Conservation (phyloP, 495 filamentous ascomycete genomes). For the Aspergillus bertholletiae region DNA sequence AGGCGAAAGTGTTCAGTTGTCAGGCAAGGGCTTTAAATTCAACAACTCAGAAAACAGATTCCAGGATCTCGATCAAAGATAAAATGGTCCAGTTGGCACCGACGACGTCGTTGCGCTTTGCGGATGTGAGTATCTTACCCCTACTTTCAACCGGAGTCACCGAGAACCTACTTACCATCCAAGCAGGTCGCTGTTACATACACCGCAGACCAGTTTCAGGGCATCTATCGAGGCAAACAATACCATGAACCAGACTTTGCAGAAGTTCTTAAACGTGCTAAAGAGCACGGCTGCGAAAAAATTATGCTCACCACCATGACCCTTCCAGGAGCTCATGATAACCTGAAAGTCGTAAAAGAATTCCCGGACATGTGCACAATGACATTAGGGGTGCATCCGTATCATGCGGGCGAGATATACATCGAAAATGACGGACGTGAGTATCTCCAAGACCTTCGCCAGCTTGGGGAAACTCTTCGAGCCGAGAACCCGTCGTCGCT, state of each 20-base stretch:
- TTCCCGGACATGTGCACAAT: constrained; percentile 25
- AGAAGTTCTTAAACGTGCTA: constrained; percentile 21
- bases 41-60: background rate
- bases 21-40: background rate
- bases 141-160: background rate
- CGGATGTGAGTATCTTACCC: background rate
- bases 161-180: background rate
- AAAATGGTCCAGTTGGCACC: background rate
- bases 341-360: constrained; percentile 13
- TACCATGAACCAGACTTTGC: constrained; percentile 27
- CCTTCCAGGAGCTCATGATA: constrained; percentile 17
- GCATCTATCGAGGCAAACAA: constrained; percentile 29
- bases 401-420: constrained; percentile 26
- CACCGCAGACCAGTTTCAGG: constrained; percentile 32
- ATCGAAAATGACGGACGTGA: background rate
- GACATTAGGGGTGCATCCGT: constrained; percentile 30
- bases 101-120: constrained; percentile 1
- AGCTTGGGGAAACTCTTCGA: constrained; percentile 11
- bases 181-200: constrained; percentile 27
- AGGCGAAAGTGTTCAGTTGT: background rate
- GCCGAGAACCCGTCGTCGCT: constrained; percentile 15
- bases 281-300: constrained; percentile 20
- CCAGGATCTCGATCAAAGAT: background rate
- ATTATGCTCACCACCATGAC: constrained; percentile 28
- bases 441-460: constrained; percentile 10